phyloP scores from a whole-genome alignment of 176 grass and related monocot genomes.

The Chrysopogon serrulatus region DNA sequence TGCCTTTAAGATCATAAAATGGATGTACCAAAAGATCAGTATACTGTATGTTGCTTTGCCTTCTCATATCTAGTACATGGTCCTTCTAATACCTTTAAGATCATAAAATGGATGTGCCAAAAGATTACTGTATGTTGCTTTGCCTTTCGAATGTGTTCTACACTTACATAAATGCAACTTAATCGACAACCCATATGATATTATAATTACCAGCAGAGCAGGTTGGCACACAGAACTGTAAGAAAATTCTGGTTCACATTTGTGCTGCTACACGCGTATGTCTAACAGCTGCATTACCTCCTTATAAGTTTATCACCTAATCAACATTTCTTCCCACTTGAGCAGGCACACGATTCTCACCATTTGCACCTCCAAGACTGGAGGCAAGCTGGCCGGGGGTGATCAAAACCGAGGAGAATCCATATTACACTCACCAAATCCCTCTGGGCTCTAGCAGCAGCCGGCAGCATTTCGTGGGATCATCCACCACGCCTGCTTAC shows the following conservation, averaged over 20 bases:
- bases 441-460: constrained; percentile 22
- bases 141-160: background rate
- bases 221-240: background rate
- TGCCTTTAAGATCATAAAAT: background rate
- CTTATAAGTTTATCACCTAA: background rate
- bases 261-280: background rate
- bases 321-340: background rate
- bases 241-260: background rate
- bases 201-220: background rate
- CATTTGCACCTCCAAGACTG: constrained; percentile 38
- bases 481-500: constrained; percentile 25
- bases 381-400: constrained; percentile 47
- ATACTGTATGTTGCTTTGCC: background rate
- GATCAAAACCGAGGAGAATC: constrained; percentile 46
- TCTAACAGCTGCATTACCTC: background rate
- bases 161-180: background rate
- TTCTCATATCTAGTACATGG: no score
- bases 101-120: no score
- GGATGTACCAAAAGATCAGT: background rate
- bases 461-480: constrained; percentile 29
- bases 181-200: background rate
- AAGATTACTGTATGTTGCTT: no score
- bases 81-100: no score
- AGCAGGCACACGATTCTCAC: constrained; percentile 57
- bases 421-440: constrained; percentile 36